Percentiles rank a stretch among this genome's conserved stretches.
Conservation (phyloP, 768 basidiomycete species). For the Clathrus columnatus region DNA sequence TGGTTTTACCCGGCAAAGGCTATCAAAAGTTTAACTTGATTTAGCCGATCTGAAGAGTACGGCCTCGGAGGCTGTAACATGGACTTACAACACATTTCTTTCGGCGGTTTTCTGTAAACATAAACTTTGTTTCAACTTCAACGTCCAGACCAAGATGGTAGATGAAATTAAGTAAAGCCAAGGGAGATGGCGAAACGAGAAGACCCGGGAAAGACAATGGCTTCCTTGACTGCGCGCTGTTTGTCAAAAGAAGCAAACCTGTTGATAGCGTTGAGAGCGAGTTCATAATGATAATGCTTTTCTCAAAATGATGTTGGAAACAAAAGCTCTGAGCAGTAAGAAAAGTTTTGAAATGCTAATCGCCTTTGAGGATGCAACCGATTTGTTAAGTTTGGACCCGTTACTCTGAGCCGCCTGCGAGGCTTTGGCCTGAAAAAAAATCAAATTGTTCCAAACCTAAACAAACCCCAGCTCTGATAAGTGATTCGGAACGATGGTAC, state of each 20-base stretch:
- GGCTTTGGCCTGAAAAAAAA: slow-evolving; percentile 55
- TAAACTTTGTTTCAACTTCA: too few species aligned
- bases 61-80: too few species aligned
- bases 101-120: too few species aligned
- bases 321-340: slow-evolving; percentile 2
- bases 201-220: slow-evolving; percentile 29
- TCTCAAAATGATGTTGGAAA: slow-evolving; percentile 61
- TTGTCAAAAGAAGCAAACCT: slow-evolving; percentile 45
- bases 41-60: too few species aligned
- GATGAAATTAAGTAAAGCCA: too few species aligned
- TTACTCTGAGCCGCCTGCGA: slow-evolving; percentile 54
- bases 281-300: slow-evolving; percentile 55
- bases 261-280: too few species aligned
- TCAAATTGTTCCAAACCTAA: slow-evolving; percentile 49
- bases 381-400: slow-evolving; percentile 60
- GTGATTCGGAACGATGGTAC: slow-evolving; percentile 31
- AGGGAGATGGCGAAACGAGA: slow-evolving; percentile 19
- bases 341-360: background rate
- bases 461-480: background rate
- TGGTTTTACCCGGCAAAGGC: too few species aligned
- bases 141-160: too few species aligned
- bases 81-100: too few species aligned
- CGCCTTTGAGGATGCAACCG: slow-evolving; percentile 62
- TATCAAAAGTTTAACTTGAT: too few species aligned
- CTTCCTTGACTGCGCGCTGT: slow-evolving; percentile 26